These are phyloP conservation scores for Kwoniella dejecticola DNA, from an alignment of 768 basidiomycete genomes.

Conservation along the genomic window DNA sequence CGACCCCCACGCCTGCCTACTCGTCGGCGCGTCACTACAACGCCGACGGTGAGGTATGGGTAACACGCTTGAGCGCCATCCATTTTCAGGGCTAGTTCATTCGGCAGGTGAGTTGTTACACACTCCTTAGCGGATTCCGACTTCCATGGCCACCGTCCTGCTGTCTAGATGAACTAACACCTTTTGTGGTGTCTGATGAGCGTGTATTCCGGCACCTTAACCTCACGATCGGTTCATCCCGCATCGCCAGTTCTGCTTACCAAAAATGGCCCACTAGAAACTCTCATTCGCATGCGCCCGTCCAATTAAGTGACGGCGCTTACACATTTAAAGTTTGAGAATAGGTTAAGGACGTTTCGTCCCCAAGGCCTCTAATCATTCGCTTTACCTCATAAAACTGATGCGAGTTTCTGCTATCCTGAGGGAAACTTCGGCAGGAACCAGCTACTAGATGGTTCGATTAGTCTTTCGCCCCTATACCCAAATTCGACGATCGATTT, in stretches of 20 bases:
- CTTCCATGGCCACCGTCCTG: conserved; percentile 86
- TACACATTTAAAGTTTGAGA: conserved; percentile 71
- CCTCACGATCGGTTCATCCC: conserved; percentile 71
- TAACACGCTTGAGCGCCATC: conserved; percentile 77
- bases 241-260: conserved; percentile 53
- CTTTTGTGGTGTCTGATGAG: conserved; percentile 84
- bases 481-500: conserved; percentile 94
- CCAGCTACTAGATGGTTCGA: conserved; percentile 90
- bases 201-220: conserved; percentile 69
- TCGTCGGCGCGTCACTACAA: conserved; percentile 67
- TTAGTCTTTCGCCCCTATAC: conserved; percentile 96
- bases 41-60: conserved; percentile 79
- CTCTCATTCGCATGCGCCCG: conserved; percentile 63
- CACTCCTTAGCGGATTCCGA: conserved; percentile 80
- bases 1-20: conserved; percentile 65
- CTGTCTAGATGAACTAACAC: conserved; percentile 86
- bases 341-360: conserved; percentile 81
- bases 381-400: conserved; percentile 64
- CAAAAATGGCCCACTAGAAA: conserved; percentile 70
- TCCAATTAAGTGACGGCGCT: conserved; percentile 61
- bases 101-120: conserved; percentile 88
- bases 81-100: conserved; percentile 89
- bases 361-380: conserved; percentile 88
- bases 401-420: conserved; percentile 57
- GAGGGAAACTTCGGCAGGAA: conserved; percentile 80